Conservation (phyloP, 768 basidiomycete species). For the Leccinum ochraceum region DNA sequence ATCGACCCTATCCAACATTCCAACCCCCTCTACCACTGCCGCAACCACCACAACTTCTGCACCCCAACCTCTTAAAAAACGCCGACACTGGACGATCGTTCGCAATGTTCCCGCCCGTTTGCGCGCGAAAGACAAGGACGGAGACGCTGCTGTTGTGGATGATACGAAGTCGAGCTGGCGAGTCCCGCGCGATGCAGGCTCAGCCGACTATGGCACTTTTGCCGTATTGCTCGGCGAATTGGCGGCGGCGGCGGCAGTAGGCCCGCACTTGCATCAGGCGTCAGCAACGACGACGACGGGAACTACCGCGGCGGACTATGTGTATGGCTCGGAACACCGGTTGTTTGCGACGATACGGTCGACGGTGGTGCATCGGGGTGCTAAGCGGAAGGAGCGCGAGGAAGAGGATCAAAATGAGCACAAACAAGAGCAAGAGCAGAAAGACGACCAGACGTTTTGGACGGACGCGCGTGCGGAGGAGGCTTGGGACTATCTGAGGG, state of each 20-base stretch:
- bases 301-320: conserved; percentile 5
- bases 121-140: conserved; percentile 54
- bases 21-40: not conserved
- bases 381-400: conserved; percentile 19
- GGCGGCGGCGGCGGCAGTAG: not conserved
- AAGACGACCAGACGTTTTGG: conserved; percentile 44
- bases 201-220: conserved; percentile 64
- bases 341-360: conserved; percentile 41
- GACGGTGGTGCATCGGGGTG: conserved; percentile 32
- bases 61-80: conserved; percentile 26
- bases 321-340: conserved; percentile 18
- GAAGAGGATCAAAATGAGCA: conserved; percentile 1
- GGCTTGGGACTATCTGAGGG: conserved; percentile 66
- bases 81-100: conserved; percentile 62
- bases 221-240: not conserved
- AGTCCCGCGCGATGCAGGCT: conserved; percentile 50
- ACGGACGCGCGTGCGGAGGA: conserved; percentile 46
- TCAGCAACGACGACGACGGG: not conserved
- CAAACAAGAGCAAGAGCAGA: conserved; percentile 1
- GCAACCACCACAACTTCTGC: not conserved
- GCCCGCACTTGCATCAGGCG: not conserved
- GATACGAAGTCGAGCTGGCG: conserved; percentile 45
- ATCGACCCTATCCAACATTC: conserved; percentile 15
- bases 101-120: conserved; percentile 51
- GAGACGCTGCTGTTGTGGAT: conserved; percentile 34